Evolutionary conservation across 164 flowering plant species (phyloP).

Genomic region (Buxus sempervirens): DNA sequence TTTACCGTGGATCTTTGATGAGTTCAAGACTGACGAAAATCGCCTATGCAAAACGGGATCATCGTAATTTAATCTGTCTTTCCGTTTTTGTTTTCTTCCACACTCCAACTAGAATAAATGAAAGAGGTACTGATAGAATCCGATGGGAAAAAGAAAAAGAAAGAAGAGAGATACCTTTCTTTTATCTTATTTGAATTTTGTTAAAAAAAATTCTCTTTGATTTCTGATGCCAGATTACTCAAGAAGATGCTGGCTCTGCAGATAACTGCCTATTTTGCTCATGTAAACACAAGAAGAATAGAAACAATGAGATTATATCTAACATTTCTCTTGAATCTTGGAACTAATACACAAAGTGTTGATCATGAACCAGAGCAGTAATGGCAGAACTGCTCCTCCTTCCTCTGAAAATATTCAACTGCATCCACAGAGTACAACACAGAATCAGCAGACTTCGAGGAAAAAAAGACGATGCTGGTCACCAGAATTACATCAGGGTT

Average conservation of each 20-base stretch:
- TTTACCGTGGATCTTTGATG: too few relatives aligned
- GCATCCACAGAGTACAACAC: too few relatives aligned
- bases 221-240: not conserved
- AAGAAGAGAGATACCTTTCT: not conserved
- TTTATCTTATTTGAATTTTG: not conserved
- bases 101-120: conserved; percentile 2
- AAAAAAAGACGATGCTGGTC: conserved; percentile 96
- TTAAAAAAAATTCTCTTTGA: not conserved
- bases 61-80: conserved; percentile 10
- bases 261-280: conserved; percentile 14
- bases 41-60: conserved; percentile 13
- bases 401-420: conserved; percentile 25
- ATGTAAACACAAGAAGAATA: conserved; percentile 19
- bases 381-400: conserved; percentile 25
- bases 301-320: conserved; percentile 30
- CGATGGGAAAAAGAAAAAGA: too few relatives aligned
- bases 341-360: conserved; percentile 27
- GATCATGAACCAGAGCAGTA: conserved; percentile 26
- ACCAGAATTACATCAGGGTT: conserved; percentile 80
- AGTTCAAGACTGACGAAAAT: not conserved
- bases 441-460: conserved; percentile 39
- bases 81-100: conserved; percentile 6
- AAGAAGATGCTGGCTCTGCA: conserved; percentile 1
- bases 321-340: conserved; percentile 53
- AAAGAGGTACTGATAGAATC: conserved; percentile 1